Percentiles rank a stretch among this genome's conserved stretches.
Evolutionary conservation across 2,329 filamentous ascomycete genomes (phyloP).

Genomic region (Nannizziopsis barbatae): DNA sequence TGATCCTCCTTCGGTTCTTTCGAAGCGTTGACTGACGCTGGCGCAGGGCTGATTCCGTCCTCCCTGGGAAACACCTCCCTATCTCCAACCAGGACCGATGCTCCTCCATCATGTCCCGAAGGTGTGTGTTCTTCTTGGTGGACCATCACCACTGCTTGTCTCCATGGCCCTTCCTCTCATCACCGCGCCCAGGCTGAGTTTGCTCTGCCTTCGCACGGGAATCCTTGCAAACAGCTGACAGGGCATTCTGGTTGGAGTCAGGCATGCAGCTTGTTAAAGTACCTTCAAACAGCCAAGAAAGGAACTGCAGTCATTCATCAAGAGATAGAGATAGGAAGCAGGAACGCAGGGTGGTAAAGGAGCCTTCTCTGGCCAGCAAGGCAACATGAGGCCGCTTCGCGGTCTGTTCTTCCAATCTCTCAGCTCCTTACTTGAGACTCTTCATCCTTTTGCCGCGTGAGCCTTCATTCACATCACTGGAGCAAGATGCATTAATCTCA

Average conservation of each 20-base stretch:
- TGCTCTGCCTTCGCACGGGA: background rate
- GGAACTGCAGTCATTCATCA: conserved; percentile 4
- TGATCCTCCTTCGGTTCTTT: background rate
- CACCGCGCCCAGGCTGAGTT: background rate
- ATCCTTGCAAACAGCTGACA: background rate
- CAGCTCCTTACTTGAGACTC: background rate
- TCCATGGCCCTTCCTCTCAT: conserved; percentile 1
- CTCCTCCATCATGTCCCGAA: conserved; percentile 7
- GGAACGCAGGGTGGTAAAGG: conserved; percentile 5
- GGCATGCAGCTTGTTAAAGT: conserved; percentile 2
- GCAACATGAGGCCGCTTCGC: background rate
- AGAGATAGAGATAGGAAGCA: conserved; percentile 5
- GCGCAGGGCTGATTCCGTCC: background rate
- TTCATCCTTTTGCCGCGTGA: background rate
- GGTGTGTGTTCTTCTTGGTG: background rate
- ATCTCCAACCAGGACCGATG: conserved; percentile 4
- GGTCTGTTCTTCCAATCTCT: background rate
- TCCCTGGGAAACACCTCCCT: conserved; percentile 4
- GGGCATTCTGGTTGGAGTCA: conserved; percentile 1
- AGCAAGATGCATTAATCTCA: conserved; percentile 1
- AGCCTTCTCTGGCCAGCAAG: background rate
- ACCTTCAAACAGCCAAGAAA: conserved; percentile 6
- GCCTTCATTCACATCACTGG: background rate
- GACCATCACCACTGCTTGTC: conserved; percentile 3
- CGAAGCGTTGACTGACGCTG: conserved; percentile 8